These are phyloP conservation scores for Alternaria atra DNA, from an alignment of 2,329 filamentous ascomycete genomes.

Conservation along the genomic window DNA sequence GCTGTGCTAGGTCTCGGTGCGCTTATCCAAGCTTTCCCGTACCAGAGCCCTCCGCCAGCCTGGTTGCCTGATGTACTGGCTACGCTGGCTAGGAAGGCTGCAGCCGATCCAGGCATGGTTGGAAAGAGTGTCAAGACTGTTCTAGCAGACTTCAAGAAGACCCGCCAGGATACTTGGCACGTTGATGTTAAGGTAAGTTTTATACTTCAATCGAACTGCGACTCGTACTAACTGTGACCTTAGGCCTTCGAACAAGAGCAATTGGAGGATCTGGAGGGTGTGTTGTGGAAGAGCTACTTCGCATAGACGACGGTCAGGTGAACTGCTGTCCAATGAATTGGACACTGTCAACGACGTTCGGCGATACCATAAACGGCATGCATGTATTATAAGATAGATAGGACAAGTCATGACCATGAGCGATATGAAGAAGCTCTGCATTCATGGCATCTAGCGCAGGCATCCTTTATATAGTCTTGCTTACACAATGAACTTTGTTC, in stretches of 20 bases:
- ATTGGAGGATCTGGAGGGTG: conserved; percentile 92
- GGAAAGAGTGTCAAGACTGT: conserved; percentile 96
- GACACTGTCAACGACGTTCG: neutral
- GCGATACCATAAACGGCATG: neutral
- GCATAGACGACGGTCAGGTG: conserved; percentile 61
- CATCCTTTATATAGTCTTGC: conserved; percentile 13
- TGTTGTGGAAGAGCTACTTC: conserved; percentile 99
- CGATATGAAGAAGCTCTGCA: conserved; percentile 13
- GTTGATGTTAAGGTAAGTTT: conserved; percentile 91
- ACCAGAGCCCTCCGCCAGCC: conserved; percentile 85
- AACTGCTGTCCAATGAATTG: neutral
- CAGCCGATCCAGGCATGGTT: conserved; percentile 88
- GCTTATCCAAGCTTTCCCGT: conserved; percentile 94
- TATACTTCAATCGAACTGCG: neutral
- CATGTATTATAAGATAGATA: conserved; percentile 20
- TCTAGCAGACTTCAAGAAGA: conserved; percentile 98
- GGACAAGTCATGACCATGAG: neutral
- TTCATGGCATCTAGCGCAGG: conserved; percentile 6
- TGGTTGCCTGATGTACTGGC: conserved; percentile 97
- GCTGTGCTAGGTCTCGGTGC: conserved; percentile 91
- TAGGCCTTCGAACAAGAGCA: conserved; percentile 88
- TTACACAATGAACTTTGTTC: conserved; percentile 1
- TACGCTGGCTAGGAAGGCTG: conserved; percentile 82
- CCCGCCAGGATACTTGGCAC: conserved; percentile 96
- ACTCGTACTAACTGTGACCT: conserved; percentile 11